Conservation (phyloP, 441 rosid species). For the Jatropha multifida region DNA sequence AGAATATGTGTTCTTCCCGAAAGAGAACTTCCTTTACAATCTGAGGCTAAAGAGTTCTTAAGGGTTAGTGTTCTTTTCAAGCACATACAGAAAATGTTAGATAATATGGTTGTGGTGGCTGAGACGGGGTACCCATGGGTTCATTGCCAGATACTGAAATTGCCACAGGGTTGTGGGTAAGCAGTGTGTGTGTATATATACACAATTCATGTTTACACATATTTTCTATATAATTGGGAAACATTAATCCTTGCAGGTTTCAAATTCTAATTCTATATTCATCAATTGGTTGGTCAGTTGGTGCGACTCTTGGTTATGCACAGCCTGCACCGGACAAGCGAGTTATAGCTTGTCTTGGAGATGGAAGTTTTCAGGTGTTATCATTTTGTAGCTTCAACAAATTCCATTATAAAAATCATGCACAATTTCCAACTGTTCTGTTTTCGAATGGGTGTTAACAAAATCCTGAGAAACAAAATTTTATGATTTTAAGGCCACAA, state of each 20-base stretch:
- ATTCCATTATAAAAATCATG: no score
- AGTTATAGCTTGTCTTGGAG: conserved; percentile 3
- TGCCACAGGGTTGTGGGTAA: conserved; percentile 56
- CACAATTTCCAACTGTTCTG: no score
- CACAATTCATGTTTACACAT: no score
- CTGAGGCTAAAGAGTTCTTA: conserved; percentile 45
- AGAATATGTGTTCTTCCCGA: conserved; percentile 48
- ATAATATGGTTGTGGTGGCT: background rate
- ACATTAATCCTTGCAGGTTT: background rate
- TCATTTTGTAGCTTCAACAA: no score
- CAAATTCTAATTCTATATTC: background rate
- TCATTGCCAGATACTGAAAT: conserved; percentile 8
- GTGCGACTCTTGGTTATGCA: conserved; percentile 7
- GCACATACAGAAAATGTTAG: conserved; percentile 24
- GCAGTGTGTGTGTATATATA: no score
- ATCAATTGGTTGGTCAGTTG: conserved; percentile 13
- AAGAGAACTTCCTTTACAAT: conserved; percentile 59
- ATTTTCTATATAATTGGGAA: no score
- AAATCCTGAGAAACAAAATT: no score
- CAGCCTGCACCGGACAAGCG: conserved; percentile 8
- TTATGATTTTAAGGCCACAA: no score
- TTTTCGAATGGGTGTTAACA: no score
- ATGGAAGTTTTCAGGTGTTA: conserved; percentile 5
- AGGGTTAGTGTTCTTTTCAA: conserved; percentile 60
- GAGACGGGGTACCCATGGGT: conserved; percentile 9